Conservation (phyloP, 768 basidiomycete genomes). For the Agaricus bisporus region DNA sequence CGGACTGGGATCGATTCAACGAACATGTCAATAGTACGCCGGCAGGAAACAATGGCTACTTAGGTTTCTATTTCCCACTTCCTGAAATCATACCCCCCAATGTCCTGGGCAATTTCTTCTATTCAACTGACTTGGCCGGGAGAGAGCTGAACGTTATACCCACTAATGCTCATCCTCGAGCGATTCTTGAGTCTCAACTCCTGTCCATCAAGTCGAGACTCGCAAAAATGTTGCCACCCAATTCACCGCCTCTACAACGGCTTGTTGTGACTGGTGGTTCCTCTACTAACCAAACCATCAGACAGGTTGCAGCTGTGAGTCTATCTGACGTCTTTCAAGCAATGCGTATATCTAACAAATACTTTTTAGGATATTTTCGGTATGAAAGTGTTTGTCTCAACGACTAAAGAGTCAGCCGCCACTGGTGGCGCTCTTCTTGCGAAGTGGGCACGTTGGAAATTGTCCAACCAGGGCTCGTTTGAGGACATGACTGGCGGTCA, state of each 20-base stretch:
- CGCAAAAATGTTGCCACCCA: constrained; percentile 54
- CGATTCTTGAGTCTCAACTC: constrained; percentile 82
- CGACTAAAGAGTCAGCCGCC: constrained; percentile 63
- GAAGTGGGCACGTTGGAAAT: constrained; percentile 65
- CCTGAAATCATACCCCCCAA: constrained; percentile 85
- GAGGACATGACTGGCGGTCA: constrained; percentile 58
- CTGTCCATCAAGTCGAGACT: constrained; percentile 74
- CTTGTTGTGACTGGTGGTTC: constrained; percentile 79
- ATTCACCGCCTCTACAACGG: constrained; percentile 50
- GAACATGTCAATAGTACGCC: constrained; percentile 47
- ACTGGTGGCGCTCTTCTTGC: constrained; percentile 70
- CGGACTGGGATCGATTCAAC: constrained; percentile 69
- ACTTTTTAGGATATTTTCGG: constrained; percentile 56
- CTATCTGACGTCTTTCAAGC: not conserved
- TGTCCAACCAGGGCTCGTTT: constrained; percentile 42
- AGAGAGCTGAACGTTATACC: constrained; percentile 35
- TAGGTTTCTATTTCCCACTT: constrained; percentile 78
- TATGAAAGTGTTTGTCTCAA: constrained; percentile 66
- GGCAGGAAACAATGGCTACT: constrained; percentile 51
- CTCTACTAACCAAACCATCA: constrained; percentile 65
- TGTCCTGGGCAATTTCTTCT: constrained; percentile 67
- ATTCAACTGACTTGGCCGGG: constrained; percentile 28
- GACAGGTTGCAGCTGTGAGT: constrained; percentile 60
- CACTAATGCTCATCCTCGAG: constrained; percentile 52
- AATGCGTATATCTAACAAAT: not conserved